These are phyloP conservation scores for Xylaria nigripes DNA, from an alignment of 495 filamentous ascomycete genomes.

Conservation along the genomic window DNA sequence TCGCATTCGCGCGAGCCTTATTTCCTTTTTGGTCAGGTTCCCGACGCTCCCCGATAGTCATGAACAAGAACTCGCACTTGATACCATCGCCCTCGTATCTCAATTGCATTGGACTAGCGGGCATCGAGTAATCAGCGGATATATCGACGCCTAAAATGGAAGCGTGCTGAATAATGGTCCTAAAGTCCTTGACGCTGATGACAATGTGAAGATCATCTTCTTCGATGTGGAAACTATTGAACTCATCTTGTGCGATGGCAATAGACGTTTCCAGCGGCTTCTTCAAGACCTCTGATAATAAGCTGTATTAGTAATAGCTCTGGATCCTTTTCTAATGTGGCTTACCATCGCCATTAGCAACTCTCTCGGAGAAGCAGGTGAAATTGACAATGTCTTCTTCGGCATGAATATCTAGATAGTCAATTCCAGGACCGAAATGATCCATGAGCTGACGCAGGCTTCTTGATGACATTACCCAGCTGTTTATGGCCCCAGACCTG, in stretches of 20 bases:
- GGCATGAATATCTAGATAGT: conserved; percentile 81
- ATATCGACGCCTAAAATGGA: conserved; percentile 63
- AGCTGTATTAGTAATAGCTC: not conserved
- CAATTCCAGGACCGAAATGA: conserved; percentile 83
- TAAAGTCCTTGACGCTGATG: conserved; percentile 91
- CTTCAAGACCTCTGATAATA: conserved; percentile 66
- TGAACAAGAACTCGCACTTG: conserved; percentile 78
- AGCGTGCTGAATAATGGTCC: conserved; percentile 79
- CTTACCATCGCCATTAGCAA: conserved; percentile 71
- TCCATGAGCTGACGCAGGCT: conserved; percentile 78
- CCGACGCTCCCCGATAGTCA: conserved; percentile 79
- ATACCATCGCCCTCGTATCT: conserved; percentile 68
- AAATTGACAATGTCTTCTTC: conserved; percentile 59
- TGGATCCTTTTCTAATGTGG: not conserved
- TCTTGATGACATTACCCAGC: conserved; percentile 68
- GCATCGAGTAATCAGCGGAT: conserved; percentile 68
- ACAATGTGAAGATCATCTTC: conserved; percentile 72
- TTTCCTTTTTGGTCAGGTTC: conserved; percentile 34
- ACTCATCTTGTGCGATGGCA: conserved; percentile 76
- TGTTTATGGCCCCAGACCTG: conserved; percentile 55
- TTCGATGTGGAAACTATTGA: conserved; percentile 70
- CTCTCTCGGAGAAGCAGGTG: conserved; percentile 92
- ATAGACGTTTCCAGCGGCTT: conserved; percentile 91
- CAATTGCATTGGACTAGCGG: conserved; percentile 76
- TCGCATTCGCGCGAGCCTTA: conserved; percentile 23